Percentiles rank a stretch among this genome's conserved stretches.
Evolutionary conservation across 176 grass and related monocot genomes (phyloP).

Genomic region (Saccharum spontaneum): DNA sequence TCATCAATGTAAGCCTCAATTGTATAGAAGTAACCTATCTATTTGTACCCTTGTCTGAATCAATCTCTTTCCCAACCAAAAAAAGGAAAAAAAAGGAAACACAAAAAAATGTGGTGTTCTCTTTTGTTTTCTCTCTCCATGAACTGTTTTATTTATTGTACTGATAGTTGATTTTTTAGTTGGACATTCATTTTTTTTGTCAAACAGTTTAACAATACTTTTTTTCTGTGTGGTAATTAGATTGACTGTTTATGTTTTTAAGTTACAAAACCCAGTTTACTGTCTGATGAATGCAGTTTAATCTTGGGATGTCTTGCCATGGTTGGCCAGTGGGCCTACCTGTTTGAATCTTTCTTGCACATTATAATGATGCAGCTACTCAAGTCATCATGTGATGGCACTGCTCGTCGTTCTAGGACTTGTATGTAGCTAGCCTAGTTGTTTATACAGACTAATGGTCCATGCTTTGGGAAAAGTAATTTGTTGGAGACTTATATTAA

Average conservation of each 20-base stretch:
- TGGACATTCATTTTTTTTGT: slow-evolving; percentile 20
- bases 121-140: background rate
- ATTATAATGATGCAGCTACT: background rate
- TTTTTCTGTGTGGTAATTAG: background rate
- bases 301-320: background rate
- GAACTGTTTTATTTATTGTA: slow-evolving; percentile 36
- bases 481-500: background rate
- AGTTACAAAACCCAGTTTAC: background rate
- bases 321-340: background rate
- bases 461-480: background rate
- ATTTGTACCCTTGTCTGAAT: slow-evolving; percentile 41
- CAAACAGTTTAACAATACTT: slow-evolving; percentile 9
- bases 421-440: background rate
- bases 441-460: background rate
- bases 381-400: background rate
- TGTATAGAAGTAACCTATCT: slow-evolving; percentile 40
- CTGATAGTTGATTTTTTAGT: background rate
- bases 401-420: background rate
- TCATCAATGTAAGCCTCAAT: slow-evolving; percentile 30
- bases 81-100: background rate
- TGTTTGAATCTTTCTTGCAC: background rate
- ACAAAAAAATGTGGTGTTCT: background rate
- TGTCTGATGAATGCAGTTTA: background rate
- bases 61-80: slow-evolving; percentile 14
- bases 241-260: background rate